Base-by-base conservation (phyloP, 768 basidiomycete species). In the Ephemerocybe angulata region DNA sequence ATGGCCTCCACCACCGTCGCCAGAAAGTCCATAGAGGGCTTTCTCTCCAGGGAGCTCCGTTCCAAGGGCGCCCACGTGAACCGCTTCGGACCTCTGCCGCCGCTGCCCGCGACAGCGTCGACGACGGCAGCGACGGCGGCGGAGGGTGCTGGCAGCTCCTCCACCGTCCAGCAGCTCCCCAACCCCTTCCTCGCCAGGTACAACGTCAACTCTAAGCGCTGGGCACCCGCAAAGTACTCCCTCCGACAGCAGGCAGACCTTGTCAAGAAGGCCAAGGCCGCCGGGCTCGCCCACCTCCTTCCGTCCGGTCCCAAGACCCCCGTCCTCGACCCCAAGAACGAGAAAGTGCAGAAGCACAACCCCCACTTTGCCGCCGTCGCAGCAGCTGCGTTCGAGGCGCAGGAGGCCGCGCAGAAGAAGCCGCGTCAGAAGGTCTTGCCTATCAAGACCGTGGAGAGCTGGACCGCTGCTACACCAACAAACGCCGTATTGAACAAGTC, bases 191-290 rank as follows among this genome's bases (percentile, higher is more conserved):
- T 91, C 38, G 79, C 89, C 4, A 76, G 72, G 43, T 76, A 75
- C 52, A 87, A 87, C 59, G 71, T 80, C 0, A 72, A 76, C 46
- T 82, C 83, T 0, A 82, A 81, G 21, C 74, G 80, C 65, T 91
- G 88, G 88, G 76, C 76, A 25, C 81, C 84, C 0, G 77, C 90
- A 11, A 81, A 79, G 57, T 86, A 87, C 61, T 92, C 90, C 4
- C 69, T 87, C 24, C 82, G 91, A 19, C 81, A 82, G 30, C 90
- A 93, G 67, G 88, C 87, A 11, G 87, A 88, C 38, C 75, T 93
- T 31, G 73, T 92, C 46, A 92, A 90, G 72, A 77, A 77, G 49
- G 91, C 91, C 3, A 80, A 80, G 56, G 70, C 69, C 22, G 70
- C 73, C 21, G 78, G 77, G 30, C 74, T 75, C 37, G 65, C 86